Evolutionary conservation across 345 rosid genomes (phyloP), one percentile per base, ranked within the genome.

Genomic region (Acer campestre): DNA sequence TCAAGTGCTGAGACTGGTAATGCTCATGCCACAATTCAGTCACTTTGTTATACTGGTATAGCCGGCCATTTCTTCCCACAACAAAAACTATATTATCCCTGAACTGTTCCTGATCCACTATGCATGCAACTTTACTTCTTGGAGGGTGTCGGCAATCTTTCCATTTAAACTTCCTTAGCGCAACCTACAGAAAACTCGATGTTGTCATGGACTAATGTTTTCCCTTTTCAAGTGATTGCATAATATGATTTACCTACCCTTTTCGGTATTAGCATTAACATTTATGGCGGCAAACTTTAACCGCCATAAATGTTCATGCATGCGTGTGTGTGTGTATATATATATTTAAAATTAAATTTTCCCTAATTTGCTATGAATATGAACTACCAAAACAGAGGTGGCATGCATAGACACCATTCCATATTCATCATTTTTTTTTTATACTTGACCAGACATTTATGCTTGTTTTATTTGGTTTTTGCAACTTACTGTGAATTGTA

Each of bases 11-110:
- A 67, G 92, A 91, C 61, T 89, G 95, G 70, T 85, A 81, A 80
- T 89, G 95, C 86, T 85, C 92, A 56, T 89, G 93, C 95, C 93
- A 88, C 74, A 87, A 72, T 18, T 84, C 87, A 46, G 87, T 88
- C 66, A 89, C 88, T 81, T 87, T 89, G 88, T 89, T 91, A 75
- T 87, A 89, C 75, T 91, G 93, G 78, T 85, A 89, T 4, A 89
- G 75, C 62, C 88, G 77, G 2, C 89, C 85, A 38, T 91, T 86
- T 61, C 80, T 78, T 65, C 92, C 86, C 7, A 83, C 84, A 6
- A 86, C 82, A 51, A 87, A 88, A 25, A 88, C 87, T 74, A 91
- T 80, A 22, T 90, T 89, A 51, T 82, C 80, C 80, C 91, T 79
- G 79, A 91, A 85, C 22, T 84, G 78, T 82, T 90, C 95, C 79